A percentile compares a stretch with the other conserved stretches of the same genome.
These are phyloP conservation scores for Fraxinus platypoda DNA, from an alignment of 305 asterid species.

Conservation along the genomic window DNA sequence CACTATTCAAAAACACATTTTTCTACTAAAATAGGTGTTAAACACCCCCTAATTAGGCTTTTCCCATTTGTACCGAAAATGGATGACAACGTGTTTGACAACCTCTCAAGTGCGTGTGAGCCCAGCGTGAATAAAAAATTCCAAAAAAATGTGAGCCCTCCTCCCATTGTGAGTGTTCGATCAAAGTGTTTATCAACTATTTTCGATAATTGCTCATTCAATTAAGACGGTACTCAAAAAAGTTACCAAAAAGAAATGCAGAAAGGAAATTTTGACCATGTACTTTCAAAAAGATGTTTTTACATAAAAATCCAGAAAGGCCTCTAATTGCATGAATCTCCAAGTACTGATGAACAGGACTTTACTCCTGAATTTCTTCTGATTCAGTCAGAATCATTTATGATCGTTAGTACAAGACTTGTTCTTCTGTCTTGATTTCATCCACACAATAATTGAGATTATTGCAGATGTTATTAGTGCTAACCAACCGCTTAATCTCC, in stretches of 20 bases:
- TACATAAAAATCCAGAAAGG: not conserved
- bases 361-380: not conserved
- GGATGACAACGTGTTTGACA: too few relatives aligned
- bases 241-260: slow-evolving; percentile 25
- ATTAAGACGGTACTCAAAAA: slow-evolving; percentile 8
- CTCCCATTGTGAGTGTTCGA: too few relatives aligned
- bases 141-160: too few relatives aligned
- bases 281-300: slow-evolving; percentile 16
- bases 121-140: too few relatives aligned
- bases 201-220: not conserved
- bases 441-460: slow-evolving; percentile 36
- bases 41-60: too few relatives aligned
- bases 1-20: too few relatives aligned
- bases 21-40: too few relatives aligned
- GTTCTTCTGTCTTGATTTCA: slow-evolving; percentile 57
- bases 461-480: slow-evolving; percentile 32
- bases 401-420: slow-evolving; percentile 35
- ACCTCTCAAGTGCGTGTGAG: too few relatives aligned
- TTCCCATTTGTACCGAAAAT: too few relatives aligned
- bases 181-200: too few relatives aligned
- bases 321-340: not conserved
- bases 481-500: slow-evolving; percentile 72
- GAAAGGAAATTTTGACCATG: not conserved
- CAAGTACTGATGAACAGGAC: not conserved
- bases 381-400: slow-evolving; percentile 1